Evolutionary conservation across 805 yeast genomes (phyloP).

Genomic region (Nakazawaea siamensis): DNA sequence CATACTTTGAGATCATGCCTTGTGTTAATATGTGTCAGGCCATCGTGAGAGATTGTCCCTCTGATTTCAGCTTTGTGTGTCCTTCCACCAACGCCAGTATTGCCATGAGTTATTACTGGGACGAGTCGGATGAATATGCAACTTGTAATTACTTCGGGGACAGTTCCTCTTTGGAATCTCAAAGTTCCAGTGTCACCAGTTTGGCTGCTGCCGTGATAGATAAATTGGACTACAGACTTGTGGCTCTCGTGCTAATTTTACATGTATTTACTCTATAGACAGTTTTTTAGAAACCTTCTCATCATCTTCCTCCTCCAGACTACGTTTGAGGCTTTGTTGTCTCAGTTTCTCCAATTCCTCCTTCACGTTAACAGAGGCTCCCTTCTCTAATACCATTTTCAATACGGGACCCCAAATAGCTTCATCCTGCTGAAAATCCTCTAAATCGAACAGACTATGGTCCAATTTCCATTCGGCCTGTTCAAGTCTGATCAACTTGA

Average conservation of each 20-base stretch:
- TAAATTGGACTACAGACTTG: background rate
- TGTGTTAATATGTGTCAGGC: slow-evolving; percentile 76
- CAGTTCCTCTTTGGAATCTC: background rate
- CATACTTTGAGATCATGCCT: slow-evolving; percentile 78
- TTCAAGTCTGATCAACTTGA: slow-evolving; percentile 56
- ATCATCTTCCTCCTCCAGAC: no score
- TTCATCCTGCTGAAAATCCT: slow-evolving; percentile 56
- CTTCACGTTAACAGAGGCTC: slow-evolving; percentile 29
- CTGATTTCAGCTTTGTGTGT: slow-evolving; percentile 66
- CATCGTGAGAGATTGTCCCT: slow-evolving; percentile 78
- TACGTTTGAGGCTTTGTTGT: no score
- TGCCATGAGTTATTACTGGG: slow-evolving; percentile 36
- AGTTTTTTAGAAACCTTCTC: background rate
- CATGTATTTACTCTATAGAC: slow-evolving; percentile 2
- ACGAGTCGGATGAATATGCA: slow-evolving; percentile 16
- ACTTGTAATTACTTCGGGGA: slow-evolving; percentile 30
- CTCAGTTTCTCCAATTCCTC: slow-evolving; percentile 32
- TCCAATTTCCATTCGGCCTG: slow-evolving; percentile 85
- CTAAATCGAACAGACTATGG: slow-evolving; percentile 56
- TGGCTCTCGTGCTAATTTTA: background rate
- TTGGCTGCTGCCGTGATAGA: no score
- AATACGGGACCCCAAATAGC: slow-evolving; percentile 66
- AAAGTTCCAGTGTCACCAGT: background rate
- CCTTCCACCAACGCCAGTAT: slow-evolving; percentile 39
- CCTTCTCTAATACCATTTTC: slow-evolving; percentile 40